These are phyloP conservation scores for Laguncularia racemosa DNA, from an alignment of 345 rosid species.

Conservation along the genomic window DNA sequence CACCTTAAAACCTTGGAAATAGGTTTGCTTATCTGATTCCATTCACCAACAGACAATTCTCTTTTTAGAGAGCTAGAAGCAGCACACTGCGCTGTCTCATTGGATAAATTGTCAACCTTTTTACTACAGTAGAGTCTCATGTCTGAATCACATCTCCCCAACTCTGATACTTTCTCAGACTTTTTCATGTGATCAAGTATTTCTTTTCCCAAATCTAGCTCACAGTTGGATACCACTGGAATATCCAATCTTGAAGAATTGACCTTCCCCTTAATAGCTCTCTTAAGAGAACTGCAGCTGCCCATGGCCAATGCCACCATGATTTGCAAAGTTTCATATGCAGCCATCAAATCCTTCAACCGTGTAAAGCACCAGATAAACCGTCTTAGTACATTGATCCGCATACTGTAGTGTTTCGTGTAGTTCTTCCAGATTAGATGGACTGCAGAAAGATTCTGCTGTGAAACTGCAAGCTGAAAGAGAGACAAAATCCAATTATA, in stretches of 20 bases:
- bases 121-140: slow-evolving; percentile 15
- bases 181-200: no score
- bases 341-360: slow-evolving; percentile 64
- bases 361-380: slow-evolving; percentile 60
- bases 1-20: slow-evolving; percentile 27
- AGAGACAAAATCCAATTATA: slow-evolving; percentile 10
- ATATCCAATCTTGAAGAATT: slow-evolving; percentile 52
- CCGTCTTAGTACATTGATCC: slow-evolving; percentile 32
- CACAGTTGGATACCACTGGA: slow-evolving; percentile 50
- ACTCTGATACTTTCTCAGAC: no score
- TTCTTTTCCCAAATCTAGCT: slow-evolving; percentile 13
- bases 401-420: slow-evolving; percentile 46
- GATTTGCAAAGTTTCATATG: slow-evolving; percentile 57
- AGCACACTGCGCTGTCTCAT: slow-evolving; percentile 12
- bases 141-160: slow-evolving; percentile 22
- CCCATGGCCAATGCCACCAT: slow-evolving; percentile 49
- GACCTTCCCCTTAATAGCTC: slow-evolving; percentile 18
- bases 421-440: slow-evolving; percentile 63
- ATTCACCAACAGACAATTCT: slow-evolving; percentile 17
- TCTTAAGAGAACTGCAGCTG: slow-evolving; percentile 21
- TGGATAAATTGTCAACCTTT: slow-evolving; percentile 15
- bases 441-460: slow-evolving; percentile 46
- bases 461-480: slow-evolving; percentile 80
- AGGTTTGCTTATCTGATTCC: slow-evolving; percentile 14
- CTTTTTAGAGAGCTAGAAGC: slow-evolving; percentile 12